Evolutionary conservation across 768 basidiomycete species (phyloP), one percentile per base, ranked within the genome.

Genomic region (Boletus pseudo-olivaceus): DNA sequence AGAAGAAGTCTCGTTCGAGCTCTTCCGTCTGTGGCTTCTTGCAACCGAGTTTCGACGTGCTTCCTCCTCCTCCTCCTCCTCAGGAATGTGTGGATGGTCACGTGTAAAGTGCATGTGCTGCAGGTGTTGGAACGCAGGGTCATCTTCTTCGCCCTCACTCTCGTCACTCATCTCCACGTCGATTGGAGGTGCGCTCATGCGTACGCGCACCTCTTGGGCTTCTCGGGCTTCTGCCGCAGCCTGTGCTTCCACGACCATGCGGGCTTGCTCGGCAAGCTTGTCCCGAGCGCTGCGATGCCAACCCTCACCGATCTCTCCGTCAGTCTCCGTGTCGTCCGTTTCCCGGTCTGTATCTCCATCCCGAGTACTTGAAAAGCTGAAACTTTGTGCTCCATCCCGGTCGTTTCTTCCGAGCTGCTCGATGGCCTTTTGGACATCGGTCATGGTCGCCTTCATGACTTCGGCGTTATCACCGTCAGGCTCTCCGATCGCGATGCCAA

Each of bases 361-460:
- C 15, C 76, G 76, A 4, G 82, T 82, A 62, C 88, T 88, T 3
- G 83, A 78, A 64, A 92, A 93, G 61, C 88, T 88, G 69, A 90
- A 90, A 62, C 88, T 87, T 29, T 84, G 79, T 1, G 77, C 73
- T 7, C 81, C 84, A 53, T 87, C 83, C 15, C 74, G 73, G 62
- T 80, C 80, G 30, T 73, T 74, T 42, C 77, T 75, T 8, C 86
- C 88, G 26, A 93, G 84, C 62, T 93, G 90, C 56, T 94, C 90
- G 62, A 95, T 93, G 19, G 92, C 93, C 59, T 90, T 75, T 69
- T 96, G 90, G 7, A 96, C 90, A 53, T 95, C 92, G 3, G 88
- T 92, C 78, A 95, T 79, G 2, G 93, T 96, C 2, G 87, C 90
- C 37, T 82, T 82, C 89, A 96, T 93, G 53, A 88, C 81, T 56